phyloP scores from a whole-genome alignment of 2,329 filamentous ascomycete genomes.

The Paramyrothecium roridum region DNA sequence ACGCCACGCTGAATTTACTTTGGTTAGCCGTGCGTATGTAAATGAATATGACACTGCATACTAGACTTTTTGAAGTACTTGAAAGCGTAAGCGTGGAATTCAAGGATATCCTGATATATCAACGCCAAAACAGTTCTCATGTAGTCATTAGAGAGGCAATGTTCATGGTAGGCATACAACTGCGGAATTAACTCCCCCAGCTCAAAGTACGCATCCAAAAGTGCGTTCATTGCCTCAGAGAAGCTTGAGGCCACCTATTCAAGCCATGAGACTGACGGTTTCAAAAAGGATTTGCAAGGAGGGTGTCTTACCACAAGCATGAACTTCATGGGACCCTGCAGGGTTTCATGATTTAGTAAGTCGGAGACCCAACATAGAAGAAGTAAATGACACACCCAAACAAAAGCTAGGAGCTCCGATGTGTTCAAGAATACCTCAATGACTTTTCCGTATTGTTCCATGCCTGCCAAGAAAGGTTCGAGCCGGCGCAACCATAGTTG shows the following conservation, averaged over 20 bases:
- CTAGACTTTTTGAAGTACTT: neutral
- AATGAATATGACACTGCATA: neutral
- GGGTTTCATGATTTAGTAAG: too few species aligned
- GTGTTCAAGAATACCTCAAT: constrained; percentile 8
- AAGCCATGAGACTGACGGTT: too few species aligned
- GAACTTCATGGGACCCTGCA: too few species aligned
- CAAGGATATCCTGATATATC: neutral
- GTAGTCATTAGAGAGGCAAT: too few species aligned
- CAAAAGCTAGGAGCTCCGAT: constrained; percentile 16
- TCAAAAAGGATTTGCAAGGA: neutral
- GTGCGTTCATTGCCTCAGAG: too few species aligned
- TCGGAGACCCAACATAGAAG: too few species aligned
- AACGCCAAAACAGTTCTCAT: neutral
- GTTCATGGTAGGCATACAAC: too few species aligned
- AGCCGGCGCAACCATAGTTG: constrained; percentile 10
- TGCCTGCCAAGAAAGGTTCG: constrained; percentile 5
- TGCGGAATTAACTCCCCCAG: neutral
- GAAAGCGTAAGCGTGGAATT: neutral
- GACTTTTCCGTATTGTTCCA: constrained; percentile 8
- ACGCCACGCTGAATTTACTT: neutral
- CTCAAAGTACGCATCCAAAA: too few species aligned
- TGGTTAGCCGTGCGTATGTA: neutral
- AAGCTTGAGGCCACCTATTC: too few species aligned
- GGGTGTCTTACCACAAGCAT: too few species aligned
- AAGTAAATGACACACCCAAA: constrained; percentile 22